Base-by-base conservation (phyloP, 257 asterid species). In the Ajuga chamaepitys region DNA sequence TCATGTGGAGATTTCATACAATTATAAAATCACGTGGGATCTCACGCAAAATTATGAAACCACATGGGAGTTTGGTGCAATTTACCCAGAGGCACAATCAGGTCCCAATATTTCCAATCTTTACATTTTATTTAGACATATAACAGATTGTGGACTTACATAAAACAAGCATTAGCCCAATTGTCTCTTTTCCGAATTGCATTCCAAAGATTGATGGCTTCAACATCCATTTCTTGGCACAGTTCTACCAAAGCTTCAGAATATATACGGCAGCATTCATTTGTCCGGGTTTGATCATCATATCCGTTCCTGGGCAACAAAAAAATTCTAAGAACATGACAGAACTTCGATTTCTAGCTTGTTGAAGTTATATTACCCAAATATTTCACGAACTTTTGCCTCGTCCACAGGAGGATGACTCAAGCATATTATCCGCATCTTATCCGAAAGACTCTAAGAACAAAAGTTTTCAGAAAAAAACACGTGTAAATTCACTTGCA, bases 381-480 rank as follows among this genome's bases (percentile, higher is more conserved):
- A 77, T 28, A 47, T 46, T 71, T 85, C 78, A 24, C 65, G 72
- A 62, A 78, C 55, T 67, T 71, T 81, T n/a, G 58, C 80, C 70
- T 88, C 96, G 20, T 85, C 82, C 62, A 86, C 70, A 0, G 96
- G 87, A 58, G 98, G 98, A 41, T 84, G 55, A 67, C 72, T 85
- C 10, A 91, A 95, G 75, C 88, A 86, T 73, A 91, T 83, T 59
- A 86, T 16, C 42, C 84, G 77, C n/a, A 82, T 83, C 62, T 73
- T 77, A 54, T 81, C 85, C 7, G 98, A 88, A 53, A 91, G 92
- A 66, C 79, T 72, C 97, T 91, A 66, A 25, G 4, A 30, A 28
- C n/a, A n/a, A n/a, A n/a, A 12, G 14, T 56, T 56, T 16, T 32
- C 17, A 66, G 14, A 14, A 28, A 11, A 52, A 28, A 16, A 6